phyloP scores from a whole-genome alignment of 1,284 basidiomycete species.

The Irpex lacteus region DNA sequence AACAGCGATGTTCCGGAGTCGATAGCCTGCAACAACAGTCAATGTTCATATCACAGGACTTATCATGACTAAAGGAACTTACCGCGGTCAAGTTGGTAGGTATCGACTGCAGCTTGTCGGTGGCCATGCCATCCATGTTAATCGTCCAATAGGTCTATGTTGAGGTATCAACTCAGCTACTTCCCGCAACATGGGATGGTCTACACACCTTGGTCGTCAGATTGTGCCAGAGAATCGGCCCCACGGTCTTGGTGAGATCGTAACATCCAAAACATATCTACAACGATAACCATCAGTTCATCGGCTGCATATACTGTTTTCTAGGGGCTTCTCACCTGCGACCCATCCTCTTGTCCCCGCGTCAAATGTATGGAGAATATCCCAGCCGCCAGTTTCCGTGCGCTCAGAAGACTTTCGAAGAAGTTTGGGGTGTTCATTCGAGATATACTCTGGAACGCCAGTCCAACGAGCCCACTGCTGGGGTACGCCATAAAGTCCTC shows the following conservation, averaged over 20 bases:
- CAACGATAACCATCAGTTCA: not conserved
- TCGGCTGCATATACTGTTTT: not conserved
- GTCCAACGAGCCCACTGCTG: slow-evolving; percentile 53
- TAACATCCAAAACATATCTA: slow-evolving; percentile 61
- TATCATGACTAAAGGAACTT: slow-evolving; percentile 13
- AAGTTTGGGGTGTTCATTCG: slow-evolving; percentile 42
- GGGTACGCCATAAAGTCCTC: slow-evolving; percentile 42
- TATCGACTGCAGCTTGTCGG: slow-evolving; percentile 26
- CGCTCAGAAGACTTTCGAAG: slow-evolving; percentile 57
- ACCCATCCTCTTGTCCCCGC: slow-evolving; percentile 42
- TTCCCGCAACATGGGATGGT: not conserved
- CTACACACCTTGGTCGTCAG: slow-evolving; percentile 43
- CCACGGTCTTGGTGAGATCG: slow-evolving; percentile 47
- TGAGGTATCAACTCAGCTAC: not conserved
- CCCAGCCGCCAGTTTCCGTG: slow-evolving; percentile 40
- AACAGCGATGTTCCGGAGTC: slow-evolving; percentile 63
- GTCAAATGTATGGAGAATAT: slow-evolving; percentile 59
- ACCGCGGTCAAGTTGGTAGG: slow-evolving; percentile 36
- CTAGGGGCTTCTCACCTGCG: slow-evolving; percentile 36
- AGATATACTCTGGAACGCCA: slow-evolving; percentile 57
- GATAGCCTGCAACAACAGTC: slow-evolving; percentile 40
- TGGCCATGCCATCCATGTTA: slow-evolving; percentile 38
- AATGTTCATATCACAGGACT: not conserved
- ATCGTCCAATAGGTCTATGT: slow-evolving; percentile 57
- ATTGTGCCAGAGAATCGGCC: slow-evolving; percentile 48